A percentile compares a stretch with the other conserved stretches of the same genome.
Conservation (phyloP, 2,329 filamentous ascomycete species). For the Corniculantispora saksenae region DNA sequence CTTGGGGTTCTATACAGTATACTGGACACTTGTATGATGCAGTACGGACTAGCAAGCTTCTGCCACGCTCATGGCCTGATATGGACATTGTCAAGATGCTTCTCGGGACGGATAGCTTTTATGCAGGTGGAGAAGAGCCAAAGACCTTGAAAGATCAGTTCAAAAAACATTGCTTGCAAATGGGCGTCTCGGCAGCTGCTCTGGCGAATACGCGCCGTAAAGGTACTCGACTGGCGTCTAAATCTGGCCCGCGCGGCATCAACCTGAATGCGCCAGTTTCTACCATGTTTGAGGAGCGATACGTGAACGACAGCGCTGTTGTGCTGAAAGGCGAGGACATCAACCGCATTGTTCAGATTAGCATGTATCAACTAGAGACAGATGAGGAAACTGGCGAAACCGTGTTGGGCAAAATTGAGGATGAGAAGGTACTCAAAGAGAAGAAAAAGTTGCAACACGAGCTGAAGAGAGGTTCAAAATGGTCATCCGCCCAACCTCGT, state of each 20-base stretch:
- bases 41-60: background rate
- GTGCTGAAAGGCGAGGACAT: background rate
- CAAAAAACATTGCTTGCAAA: constrained; percentile 1
- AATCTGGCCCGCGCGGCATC: background rate
- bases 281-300: background rate
- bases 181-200: background rate
- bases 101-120: background rate
- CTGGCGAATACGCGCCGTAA: background rate
- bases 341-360: background rate
- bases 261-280: background rate
- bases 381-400: background rate
- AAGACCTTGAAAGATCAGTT: background rate
- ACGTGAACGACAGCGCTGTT: background rate
- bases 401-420: background rate
- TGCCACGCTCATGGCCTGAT: background rate
- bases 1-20: background rate
- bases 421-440: background rate
- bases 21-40: background rate
- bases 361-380: background rate
- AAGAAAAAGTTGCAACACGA: background rate
- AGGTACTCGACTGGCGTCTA: background rate
- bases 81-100: background rate
- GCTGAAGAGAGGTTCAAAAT: background rate
- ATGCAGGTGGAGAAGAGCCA: background rate
- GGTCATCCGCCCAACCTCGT: background rate